These are phyloP conservation scores for Aspergillus pseudoviridinutans DNA, from an alignment of 2,329 filamentous ascomycete genomes.

Conservation along the genomic window DNA sequence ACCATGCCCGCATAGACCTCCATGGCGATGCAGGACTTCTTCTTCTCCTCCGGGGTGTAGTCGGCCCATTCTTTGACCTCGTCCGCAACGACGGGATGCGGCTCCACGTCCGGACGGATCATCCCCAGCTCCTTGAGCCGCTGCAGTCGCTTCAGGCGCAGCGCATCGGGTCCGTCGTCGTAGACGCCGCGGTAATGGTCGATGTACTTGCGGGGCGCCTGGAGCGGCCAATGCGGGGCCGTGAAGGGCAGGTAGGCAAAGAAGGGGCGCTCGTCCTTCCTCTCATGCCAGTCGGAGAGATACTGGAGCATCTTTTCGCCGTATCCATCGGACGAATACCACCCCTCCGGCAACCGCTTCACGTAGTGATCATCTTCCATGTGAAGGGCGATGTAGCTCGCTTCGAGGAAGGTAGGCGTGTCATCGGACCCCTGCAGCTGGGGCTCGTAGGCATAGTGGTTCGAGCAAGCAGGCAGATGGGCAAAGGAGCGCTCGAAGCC, in stretches of 20 bases:
- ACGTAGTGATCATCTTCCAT: slow-evolving; percentile 45
- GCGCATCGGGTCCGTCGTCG: slow-evolving; percentile 56
- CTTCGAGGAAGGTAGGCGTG: slow-evolving; percentile 40
- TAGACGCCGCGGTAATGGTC: slow-evolving; percentile 58
- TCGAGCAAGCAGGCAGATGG: slow-evolving; percentile 58
- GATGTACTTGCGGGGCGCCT: slow-evolving; percentile 54
- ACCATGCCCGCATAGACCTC: slow-evolving; percentile 64
- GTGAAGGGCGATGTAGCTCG: slow-evolving; percentile 42
- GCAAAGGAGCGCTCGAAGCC: slow-evolving; percentile 60
- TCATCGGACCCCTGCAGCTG: slow-evolving; percentile 38
- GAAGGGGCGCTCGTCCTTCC: slow-evolving; percentile 45
- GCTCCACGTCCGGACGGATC: slow-evolving; percentile 44
- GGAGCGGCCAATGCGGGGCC: slow-evolving; percentile 61
- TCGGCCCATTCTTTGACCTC: slow-evolving; percentile 44
- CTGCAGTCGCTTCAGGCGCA: slow-evolving; percentile 52
- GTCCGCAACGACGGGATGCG: slow-evolving; percentile 36
- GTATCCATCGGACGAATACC: slow-evolving; percentile 54
- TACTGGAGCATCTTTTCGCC: slow-evolving; percentile 52
- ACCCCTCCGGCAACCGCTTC: slow-evolving; percentile 47
- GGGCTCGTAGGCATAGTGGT: slow-evolving; percentile 55
- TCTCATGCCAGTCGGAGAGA: slow-evolving; percentile 46
- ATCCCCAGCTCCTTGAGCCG: slow-evolving; percentile 56
- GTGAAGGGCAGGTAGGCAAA: slow-evolving; percentile 61
- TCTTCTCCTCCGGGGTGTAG: slow-evolving; percentile 35
- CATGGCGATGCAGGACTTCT: slow-evolving; percentile 50